Evolutionary conservation across 305 asterid genomes (phyloP), one percentile per base, ranked within the genome.

Genomic region (Fraxinus sp.): DNA sequence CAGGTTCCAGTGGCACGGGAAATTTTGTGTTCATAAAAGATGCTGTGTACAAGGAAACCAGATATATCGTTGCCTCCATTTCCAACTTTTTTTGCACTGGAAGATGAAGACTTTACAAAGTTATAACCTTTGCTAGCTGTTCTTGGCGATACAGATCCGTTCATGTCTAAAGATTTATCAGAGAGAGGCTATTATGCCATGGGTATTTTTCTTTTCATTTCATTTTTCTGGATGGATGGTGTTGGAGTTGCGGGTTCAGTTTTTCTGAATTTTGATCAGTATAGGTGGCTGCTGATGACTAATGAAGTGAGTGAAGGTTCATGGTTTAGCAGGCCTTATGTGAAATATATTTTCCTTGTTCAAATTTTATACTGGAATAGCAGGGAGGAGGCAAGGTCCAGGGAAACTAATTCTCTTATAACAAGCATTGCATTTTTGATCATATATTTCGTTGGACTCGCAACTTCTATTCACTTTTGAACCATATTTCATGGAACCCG

Each of bases 1-100:
- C 91, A 93, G 99, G 93, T 96, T 84, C 98, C 98, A 0, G 97
- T 98, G 3, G 97, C 96, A 5, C 89, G 2, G 98, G 97, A 74
- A 95, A 95, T 88, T 95, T 94, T 80, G 98, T 94, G 52, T 95
- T 93, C 84, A 84, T 94, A 81, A 94, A 85, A 85, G 98, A 95
- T 85, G 91, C 94, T 0, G 86, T 92, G 55, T 92, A 88, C 93
- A 94, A 28, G 81, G 90, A 95, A 92, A 83, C 98, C 97, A 8
- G 94, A 91, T 82, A 49, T 82, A 8, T 81, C 94, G 10, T 35
- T 79, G 84, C 99, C 92, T 79, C 98, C 98, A 2, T 95, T 94
- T 83, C 99, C 98, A 37, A 95, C 99, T 0, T 91, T 89, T 83
- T 93, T 95, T 88, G 81, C 96, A 71, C 86, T 89, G 3, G 97